These are phyloP conservation scores for Penicillium crustosum DNA, from an alignment of 2,329 filamentous ascomycete genomes.

Conservation along the genomic window DNA sequence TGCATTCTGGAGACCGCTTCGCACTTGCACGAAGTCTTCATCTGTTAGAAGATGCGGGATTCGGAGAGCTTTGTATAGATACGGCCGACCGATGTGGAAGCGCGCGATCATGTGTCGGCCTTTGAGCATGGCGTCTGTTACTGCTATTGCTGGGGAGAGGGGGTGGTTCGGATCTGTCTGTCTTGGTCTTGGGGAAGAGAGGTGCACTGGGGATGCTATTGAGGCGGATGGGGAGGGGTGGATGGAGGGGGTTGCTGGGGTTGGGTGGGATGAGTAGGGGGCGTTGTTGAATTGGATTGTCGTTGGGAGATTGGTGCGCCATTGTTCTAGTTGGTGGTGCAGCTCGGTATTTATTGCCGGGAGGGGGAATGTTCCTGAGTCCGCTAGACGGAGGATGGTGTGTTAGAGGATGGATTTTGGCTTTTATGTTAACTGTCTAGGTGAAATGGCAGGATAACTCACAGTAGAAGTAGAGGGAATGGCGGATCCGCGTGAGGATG, in stretches of 20 bases:
- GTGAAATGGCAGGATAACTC: slow-evolving; percentile 9
- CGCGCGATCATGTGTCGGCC: slow-evolving; percentile 41
- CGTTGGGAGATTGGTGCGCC: slow-evolving; percentile 53
- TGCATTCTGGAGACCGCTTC: slow-evolving; percentile 40
- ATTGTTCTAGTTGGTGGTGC: slow-evolving; percentile 57
- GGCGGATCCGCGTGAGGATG: slow-evolving; percentile 54
- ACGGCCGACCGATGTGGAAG: slow-evolving; percentile 44
- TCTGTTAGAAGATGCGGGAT: slow-evolving; percentile 38
- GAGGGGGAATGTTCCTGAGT: slow-evolving; percentile 48
- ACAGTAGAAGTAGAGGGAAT: slow-evolving; percentile 53
- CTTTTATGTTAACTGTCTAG: not conserved
- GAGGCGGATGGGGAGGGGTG: slow-evolving; percentile 23
- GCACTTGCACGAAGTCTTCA: slow-evolving; percentile 42
- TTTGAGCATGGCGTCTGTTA: slow-evolving; percentile 41
- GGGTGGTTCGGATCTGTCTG: slow-evolving; percentile 24
- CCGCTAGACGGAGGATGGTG: slow-evolving; percentile 24
- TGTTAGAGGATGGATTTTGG: not conserved
- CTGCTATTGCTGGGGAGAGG: slow-evolving; percentile 35
- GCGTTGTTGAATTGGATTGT: slow-evolving; percentile 48
- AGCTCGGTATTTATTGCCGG: slow-evolving; percentile 53
- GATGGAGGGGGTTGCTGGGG: slow-evolving; percentile 23
- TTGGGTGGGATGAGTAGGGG: slow-evolving; percentile 17
- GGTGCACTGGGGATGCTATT: slow-evolving; percentile 20
- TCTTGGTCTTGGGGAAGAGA: slow-evolving; percentile 18
- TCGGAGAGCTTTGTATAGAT: slow-evolving; percentile 46